phyloP scores from a whole-genome alignment of 768 basidiomycete species.

The Leccinellum rugosiceps region DNA sequence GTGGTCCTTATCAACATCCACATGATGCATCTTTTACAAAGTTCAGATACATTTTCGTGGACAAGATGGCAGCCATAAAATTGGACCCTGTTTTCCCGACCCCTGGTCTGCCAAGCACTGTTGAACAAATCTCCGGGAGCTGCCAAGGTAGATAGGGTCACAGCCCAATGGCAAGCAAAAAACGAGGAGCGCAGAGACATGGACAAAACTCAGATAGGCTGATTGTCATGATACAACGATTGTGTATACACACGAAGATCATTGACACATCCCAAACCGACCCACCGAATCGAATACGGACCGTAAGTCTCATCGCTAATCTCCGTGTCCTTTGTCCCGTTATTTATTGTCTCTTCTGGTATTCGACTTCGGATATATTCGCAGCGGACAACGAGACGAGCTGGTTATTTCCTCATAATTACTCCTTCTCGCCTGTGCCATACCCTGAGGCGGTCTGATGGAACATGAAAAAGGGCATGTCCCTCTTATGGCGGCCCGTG shows the following conservation, averaged over 20 bases:
- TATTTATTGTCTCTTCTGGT: too few relatives aligned
- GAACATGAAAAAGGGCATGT: background rate
- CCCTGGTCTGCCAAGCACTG: background rate
- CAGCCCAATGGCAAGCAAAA: background rate
- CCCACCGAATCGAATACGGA: background rate
- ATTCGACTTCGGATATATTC: background rate
- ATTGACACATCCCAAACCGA: background rate
- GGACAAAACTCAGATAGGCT: background rate
- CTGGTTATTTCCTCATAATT: too few relatives aligned
- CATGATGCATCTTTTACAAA: background rate
- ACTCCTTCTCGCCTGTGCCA: too few relatives aligned
- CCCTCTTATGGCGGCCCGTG: background rate
- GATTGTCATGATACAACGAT: background rate
- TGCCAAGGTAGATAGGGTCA: background rate
- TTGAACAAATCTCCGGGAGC: background rate
- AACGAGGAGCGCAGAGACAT: background rate
- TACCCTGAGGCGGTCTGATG: background rate
- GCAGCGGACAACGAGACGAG: background rate
- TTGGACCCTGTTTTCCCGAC: background rate
- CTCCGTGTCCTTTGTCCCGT: too few relatives aligned
- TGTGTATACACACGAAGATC: background rate
- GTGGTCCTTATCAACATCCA: background rate
- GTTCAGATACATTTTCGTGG: background rate
- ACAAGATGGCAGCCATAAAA: background rate
- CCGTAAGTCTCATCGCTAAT: background rate